Evolutionary conservation across 116 monocot species (phyloP).

Genomic region (Thalassia testudinum): DNA sequence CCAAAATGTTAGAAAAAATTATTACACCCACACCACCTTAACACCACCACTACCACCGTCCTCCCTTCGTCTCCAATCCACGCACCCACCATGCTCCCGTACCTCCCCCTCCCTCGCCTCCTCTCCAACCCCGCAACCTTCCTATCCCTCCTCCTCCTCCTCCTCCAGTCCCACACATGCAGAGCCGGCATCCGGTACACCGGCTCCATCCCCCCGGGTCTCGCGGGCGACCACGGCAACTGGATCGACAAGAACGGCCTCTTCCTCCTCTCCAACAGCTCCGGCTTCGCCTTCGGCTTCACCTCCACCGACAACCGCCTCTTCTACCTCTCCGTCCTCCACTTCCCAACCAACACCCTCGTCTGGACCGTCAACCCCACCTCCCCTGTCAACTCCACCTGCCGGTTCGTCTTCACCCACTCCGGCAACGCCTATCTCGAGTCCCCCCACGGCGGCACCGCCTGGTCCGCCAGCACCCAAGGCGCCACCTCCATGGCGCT

Average conservation of each 20-base stretch:
- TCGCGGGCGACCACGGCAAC: slow-evolving; percentile 11
- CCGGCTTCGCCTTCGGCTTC: slow-evolving; percentile 23
- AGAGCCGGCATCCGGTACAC: no score
- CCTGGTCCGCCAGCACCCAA: slow-evolving; percentile 19
- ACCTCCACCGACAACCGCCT: slow-evolving; percentile 1
- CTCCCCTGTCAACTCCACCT: slow-evolving; percentile 9
- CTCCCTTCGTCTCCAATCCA: no score
- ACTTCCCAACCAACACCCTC: slow-evolving; percentile 1
- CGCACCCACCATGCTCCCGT: no score
- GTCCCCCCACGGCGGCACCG: slow-evolving; percentile 8
- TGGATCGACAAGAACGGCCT: slow-evolving; percentile 21
- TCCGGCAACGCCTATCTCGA: not conserved
- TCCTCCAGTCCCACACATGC: no score
- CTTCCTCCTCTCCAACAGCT: slow-evolving; percentile 17
- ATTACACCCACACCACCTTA: no score
- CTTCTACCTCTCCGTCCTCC: slow-evolving; percentile 12
- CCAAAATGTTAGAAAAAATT: no score
- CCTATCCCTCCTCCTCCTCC: no score
- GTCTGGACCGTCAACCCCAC: slow-evolving; percentile 25
- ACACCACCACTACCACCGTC: no score
- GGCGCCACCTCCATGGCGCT: slow-evolving; percentile 12
- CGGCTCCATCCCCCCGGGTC: slow-evolving; percentile 2
- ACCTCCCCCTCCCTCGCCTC: no score
- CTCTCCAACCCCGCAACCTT: no score
- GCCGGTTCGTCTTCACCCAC: slow-evolving; percentile 4